These are phyloP conservation scores for Amanita exitialis DNA, from an alignment of 768 basidiomycete genomes.

Conservation along the genomic window DNA sequence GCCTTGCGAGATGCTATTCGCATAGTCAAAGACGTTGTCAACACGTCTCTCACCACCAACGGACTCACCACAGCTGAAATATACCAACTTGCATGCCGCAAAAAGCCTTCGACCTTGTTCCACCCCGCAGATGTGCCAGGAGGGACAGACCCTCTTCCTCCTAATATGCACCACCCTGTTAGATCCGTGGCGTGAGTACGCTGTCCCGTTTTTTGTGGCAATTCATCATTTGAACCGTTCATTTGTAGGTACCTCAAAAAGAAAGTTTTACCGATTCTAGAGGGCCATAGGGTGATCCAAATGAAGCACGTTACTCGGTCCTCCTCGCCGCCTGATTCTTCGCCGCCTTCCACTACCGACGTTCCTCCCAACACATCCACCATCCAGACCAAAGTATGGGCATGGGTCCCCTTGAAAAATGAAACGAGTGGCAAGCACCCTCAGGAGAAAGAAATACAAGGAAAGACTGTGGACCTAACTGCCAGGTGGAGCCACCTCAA, in stretches of 20 bases:
- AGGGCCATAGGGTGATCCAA: slow-evolving; percentile 28
- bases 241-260: slow-evolving; percentile 43
- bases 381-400: slow-evolving; percentile 21
- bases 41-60: slow-evolving; percentile 14
- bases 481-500: slow-evolving; percentile 38
- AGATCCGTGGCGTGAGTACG: slow-evolving; percentile 41
- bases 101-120: slow-evolving; percentile 20
- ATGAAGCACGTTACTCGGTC: slow-evolving; percentile 23
- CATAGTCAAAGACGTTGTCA: slow-evolving; percentile 23
- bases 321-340: slow-evolving; percentile 10
- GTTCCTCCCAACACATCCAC: slow-evolving; percentile 4
- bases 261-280: slow-evolving; percentile 37
- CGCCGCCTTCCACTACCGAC: slow-evolving; percentile 8
- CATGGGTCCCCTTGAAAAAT: slow-evolving; percentile 23
- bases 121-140: slow-evolving; percentile 7
- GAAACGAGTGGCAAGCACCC: not conserved
- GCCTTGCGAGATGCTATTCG: not conserved
- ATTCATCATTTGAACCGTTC: not conserved
- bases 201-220: not conserved
- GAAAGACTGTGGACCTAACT: not conserved
- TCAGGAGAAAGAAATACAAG: not conserved
- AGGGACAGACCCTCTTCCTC: slow-evolving; percentile 17
- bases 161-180: slow-evolving; percentile 35
- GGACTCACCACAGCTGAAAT: slow-evolving; percentile 29
- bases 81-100: slow-evolving; percentile 22